A percentile compares a stretch with the other conserved stretches of the same genome.
Conservation (phyloP, 257 asterid species). For the Capsicum chinense region DNA sequence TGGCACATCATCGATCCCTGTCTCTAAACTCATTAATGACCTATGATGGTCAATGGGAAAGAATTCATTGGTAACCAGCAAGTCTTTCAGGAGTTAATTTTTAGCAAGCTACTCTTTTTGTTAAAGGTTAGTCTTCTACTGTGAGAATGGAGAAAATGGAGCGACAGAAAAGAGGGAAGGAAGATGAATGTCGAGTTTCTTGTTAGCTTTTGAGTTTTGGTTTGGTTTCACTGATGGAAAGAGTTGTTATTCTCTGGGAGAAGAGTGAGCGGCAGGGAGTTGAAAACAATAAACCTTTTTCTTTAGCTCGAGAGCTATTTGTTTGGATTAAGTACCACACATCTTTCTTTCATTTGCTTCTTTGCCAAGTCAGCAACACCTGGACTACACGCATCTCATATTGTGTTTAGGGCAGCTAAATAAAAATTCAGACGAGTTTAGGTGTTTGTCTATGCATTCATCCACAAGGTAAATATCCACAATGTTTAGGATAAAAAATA, state of each 20-base stretch:
- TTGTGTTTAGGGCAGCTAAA: not conserved
- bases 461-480: not conserved
- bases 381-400: not conserved
- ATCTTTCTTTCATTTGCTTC: not conserved
- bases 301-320: not conserved
- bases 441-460: not conserved
- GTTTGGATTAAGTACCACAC: not conserved
- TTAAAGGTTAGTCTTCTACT: not conserved
- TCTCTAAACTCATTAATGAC: not conserved
- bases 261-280: not conserved
- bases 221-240: not conserved
- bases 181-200: not conserved
- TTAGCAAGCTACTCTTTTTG: not conserved
- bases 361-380: not conserved
- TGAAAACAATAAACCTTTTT: not conserved
- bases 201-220: not conserved
- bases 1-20: not conserved
- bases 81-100: not conserved
- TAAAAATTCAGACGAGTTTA: not conserved
- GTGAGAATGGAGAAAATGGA: not conserved
- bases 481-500: not conserved
- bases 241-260: not conserved
- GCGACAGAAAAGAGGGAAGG: not conserved
- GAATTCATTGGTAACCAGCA: not conserved
- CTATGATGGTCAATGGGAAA: not conserved